Evolutionary conservation across 306 rosid species (phyloP).

Genomic region (Fagus crenata): DNA sequence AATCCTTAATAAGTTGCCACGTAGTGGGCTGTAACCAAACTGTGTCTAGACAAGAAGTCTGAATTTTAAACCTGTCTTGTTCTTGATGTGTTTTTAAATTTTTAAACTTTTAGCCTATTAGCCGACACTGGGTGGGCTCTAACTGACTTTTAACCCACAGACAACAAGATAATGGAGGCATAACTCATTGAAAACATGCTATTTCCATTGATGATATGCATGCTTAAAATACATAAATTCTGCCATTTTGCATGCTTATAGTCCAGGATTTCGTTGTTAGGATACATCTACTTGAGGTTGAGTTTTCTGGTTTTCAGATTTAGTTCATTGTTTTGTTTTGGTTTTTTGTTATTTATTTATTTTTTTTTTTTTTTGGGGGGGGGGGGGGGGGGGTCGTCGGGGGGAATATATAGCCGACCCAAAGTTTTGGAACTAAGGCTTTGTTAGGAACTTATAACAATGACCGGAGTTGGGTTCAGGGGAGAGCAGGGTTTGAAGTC

Average conservation of each 20-base stretch:
- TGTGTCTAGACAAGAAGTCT: too few relatives aligned
- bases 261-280: neutral
- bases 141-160: too few relatives aligned
- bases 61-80: too few relatives aligned
- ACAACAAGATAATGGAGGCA: too few relatives aligned
- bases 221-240: too few relatives aligned
- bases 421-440: too few relatives aligned
- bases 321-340: neutral
- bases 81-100: neutral
- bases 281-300: neutral
- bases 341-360: neutral
- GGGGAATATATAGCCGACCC: neutral
- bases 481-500: neutral
- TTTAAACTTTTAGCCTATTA: neutral
- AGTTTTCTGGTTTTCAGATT: neutral
- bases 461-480: neutral
- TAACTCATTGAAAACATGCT: too few relatives aligned
- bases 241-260: neutral
- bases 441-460: neutral
- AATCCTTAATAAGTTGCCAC: neutral
- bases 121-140: neutral
- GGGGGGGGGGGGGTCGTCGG: neutral
- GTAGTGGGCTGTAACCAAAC: too few relatives aligned
- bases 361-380: neutral
- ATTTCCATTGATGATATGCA: too few relatives aligned